Evolutionary conservation across 495 filamentous ascomycete species (phyloP), one percentile per base, ranked within the genome.

Genomic region (Rusavskia elegans): DNA sequence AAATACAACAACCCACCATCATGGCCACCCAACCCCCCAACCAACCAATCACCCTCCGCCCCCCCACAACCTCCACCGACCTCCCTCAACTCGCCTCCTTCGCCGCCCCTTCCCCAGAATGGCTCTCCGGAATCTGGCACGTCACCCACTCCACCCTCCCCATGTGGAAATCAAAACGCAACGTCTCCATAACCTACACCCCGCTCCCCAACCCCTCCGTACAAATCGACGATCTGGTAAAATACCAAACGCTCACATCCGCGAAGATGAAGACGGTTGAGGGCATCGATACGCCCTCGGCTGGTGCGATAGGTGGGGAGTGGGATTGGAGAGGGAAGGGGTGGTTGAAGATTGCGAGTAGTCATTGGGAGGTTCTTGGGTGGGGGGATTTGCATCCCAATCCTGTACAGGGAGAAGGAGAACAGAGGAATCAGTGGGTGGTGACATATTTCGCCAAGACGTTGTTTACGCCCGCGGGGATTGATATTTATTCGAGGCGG

Each of bases 391-490:
- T 61, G 40, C 75, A 65, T 48, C 29, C 29, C 8, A 8, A 30
- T 30, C 29, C 29, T 30, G 8, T 30, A 30, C 29, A 8, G 29
- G 67, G 63, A 21, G 56, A 57, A 38, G 61, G 70, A 53, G 53
- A 51, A 29, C 59, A 40, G 32, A 61, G 54, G 61, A 56, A 37
- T 51, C 63, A 63, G 67, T 89, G 81, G 81, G 72, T 77, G 9
- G 82, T 89, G 4, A 89, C 82, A 3, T 85, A 78, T 68, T 92
- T 89, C 61, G 75, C 75, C 53, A 80, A 80, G 53, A 88, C 81
- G 32, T 51, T 82, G 45, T 89, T 89, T 58, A 87, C 83, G 44
- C 80, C 80, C 42, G 80, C 82, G 53, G 86, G 85, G 1, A 58
- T 89, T 32, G 85, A 89, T 69, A 65, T 89, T 30, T 87, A 85